Percentiles rank a stretch among this genome's conserved stretches.
Evolutionary conservation across 768 basidiomycete genomes (phyloP).

Genomic region (Paxillus rubicundulus): DNA sequence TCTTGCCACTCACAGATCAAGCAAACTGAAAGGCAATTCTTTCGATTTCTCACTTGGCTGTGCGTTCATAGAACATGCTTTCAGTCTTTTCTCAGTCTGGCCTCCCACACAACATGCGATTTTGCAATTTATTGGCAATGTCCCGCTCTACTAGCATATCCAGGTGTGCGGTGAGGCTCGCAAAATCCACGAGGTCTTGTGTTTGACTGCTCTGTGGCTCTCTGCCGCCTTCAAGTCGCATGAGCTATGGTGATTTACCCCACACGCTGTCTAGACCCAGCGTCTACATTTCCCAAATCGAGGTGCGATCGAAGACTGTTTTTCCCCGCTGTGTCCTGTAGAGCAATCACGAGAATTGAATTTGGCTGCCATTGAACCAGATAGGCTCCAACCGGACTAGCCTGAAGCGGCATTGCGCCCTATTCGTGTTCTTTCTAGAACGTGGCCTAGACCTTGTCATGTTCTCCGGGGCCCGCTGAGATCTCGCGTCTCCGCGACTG

Average conservation of each 20-base stretch:
- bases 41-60: conserved; percentile 2
- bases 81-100: conserved; percentile 5
- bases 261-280: conserved; percentile 7
- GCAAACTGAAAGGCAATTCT: conserved; percentile 14
- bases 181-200: not conserved
- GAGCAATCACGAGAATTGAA: not conserved
- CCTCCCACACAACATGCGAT: conserved; percentile 10
- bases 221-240: not conserved
- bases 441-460: conserved; percentile 3
- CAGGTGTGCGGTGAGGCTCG: not conserved
- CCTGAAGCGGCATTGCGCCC: not conserved
- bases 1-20: conserved; percentile 18
- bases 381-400: not conserved
- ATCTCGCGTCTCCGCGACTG: conserved; percentile 21
- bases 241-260: conserved; percentile 17
- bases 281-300: not conserved
- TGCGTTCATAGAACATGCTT: conserved; percentile 4
- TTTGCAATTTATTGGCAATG: conserved; percentile 14
- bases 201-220: not conserved
- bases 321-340: not conserved
- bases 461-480: conserved; percentile 20
- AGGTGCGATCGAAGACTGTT: not conserved
- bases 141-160: conserved; percentile 9
- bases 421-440: conserved; percentile 11
- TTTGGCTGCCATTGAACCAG: conserved; percentile 1